Evolutionary conservation across 2,329 filamentous ascomycete genomes (phyloP), one percentile per base, ranked within the genome.

Genomic region (Colletotrichum cereale): DNA sequence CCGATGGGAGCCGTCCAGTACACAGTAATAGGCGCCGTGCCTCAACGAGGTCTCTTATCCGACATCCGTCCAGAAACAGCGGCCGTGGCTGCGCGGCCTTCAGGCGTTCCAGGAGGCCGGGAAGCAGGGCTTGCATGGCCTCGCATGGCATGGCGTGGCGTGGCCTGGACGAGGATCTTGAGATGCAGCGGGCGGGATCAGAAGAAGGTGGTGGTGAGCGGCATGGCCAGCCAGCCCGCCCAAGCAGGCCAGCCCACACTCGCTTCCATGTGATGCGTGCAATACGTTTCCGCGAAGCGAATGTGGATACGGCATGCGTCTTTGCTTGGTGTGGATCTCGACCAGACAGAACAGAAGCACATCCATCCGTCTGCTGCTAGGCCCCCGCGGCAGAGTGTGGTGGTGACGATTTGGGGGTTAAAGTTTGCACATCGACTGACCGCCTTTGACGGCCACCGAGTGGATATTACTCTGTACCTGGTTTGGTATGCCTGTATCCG

Each of bases 131-230:
- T 67, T 67, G 57, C 68, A 72, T 72, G 66, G 66, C 65, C 64
- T 63, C 65, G 68, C 65, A 68, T 53, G 50, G 50, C 50, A 21
- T 55, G 29, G 47, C 47, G 7, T 36, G 62, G 67, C 50, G 62
- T 44, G 57, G 67, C 56, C 62, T 69, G 52, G 67, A 47, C 64
- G 68, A 71, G 68, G 68, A 71, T 67, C 68, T 67, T 67, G 64
- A 71, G 68, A 71, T 71, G 68, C 64, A 67, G 68, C 68, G 64
- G 64, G 68, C 61, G 68, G 64, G 52, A 71, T 58, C 64, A 67
- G 50, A 58, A 62, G 52, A 53, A 57, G 57, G 68, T 67, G 57
- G 68, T 67, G 57, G 64, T 67, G 64, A 67, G 64, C 44, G 68
- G 40, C 56, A 71, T 47, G 11, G 57, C 26, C 42, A 36, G 29